Conservation (phyloP, 768 basidiomycete genomes). For the Boletus rex-veris region DNA sequence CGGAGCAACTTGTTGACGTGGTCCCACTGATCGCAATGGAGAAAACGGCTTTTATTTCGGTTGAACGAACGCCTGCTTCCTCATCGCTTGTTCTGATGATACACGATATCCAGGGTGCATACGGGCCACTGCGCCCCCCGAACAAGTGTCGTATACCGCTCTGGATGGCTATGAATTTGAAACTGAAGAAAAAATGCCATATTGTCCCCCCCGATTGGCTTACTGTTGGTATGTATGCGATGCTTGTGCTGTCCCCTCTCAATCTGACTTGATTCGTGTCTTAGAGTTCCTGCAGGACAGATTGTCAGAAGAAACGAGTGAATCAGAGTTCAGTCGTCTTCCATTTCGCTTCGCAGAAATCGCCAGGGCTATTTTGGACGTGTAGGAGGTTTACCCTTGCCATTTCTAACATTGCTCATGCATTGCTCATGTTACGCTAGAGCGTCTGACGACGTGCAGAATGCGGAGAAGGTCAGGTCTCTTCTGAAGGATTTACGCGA, state of each 20-base stretch:
- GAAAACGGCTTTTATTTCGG: slow-evolving; percentile 87
- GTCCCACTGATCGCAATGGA: slow-evolving; percentile 90
- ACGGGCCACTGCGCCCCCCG: slow-evolving; percentile 90
- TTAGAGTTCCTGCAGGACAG: slow-evolving; percentile 79
- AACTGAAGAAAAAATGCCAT: slow-evolving; percentile 91
- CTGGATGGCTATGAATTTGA: slow-evolving; percentile 94
- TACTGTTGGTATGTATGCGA: slow-evolving; percentile 59
- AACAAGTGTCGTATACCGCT: slow-evolving; percentile 82
- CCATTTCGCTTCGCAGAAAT: slow-evolving; percentile 90
- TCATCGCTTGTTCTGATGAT: slow-evolving; percentile 6
- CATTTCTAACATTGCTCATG: neutral
- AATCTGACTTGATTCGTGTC: neutral
- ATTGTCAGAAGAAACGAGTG: slow-evolving; percentile 68
- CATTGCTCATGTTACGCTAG: slow-evolving; percentile 37
- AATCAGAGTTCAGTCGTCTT: slow-evolving; percentile 69
- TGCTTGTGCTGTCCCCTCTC: neutral
- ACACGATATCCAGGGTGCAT: slow-evolving; percentile 62
- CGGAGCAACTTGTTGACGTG: slow-evolving; percentile 80
- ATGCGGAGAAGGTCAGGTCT: slow-evolving; percentile 78
- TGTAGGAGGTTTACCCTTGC: slow-evolving; percentile 48
- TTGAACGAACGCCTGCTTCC: slow-evolving; percentile 33
- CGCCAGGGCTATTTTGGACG: slow-evolving; percentile 88
- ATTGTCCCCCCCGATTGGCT: slow-evolving; percentile 92
- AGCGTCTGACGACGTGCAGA: slow-evolving; percentile 85
- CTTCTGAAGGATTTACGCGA: slow-evolving; percentile 94